These are phyloP conservation scores for Psilocybe cubensis DNA, from an alignment of 768 basidiomycete species.

Conservation along the genomic window DNA sequence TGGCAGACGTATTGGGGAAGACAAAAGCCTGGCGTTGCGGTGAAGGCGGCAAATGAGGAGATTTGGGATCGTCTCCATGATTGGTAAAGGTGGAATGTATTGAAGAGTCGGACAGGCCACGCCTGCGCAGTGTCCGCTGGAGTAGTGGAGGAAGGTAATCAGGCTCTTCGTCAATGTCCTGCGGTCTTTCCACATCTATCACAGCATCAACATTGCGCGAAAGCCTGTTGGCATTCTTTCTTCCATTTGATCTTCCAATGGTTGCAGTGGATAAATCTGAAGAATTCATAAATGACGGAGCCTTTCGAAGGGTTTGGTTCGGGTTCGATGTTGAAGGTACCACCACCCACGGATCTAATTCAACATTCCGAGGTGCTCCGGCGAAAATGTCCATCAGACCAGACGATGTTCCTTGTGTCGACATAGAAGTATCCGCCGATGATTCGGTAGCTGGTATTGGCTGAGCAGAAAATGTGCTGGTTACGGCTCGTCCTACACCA, in stretches of 20 bases:
- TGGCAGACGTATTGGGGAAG: conserved; percentile 10
- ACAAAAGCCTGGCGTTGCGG: conserved; percentile 12
- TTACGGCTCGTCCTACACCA: conserved; percentile 46
- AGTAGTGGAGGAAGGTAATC: conserved; percentile 56
- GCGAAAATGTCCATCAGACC: conserved; percentile 90
- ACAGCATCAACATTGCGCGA: conserved; percentile 81
- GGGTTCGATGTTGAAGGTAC: conserved; percentile 43
- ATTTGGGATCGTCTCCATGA: conserved; percentile 44
- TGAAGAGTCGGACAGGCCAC: conserved; percentile 91
- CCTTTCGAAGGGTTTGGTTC: conserved; percentile 27
- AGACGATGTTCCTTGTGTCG: conserved; percentile 15
- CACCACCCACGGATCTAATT: conserved; percentile 75
- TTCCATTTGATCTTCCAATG: conserved; percentile 26
- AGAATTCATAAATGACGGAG: conserved; percentile 31
- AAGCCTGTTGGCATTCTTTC: conserved; percentile 33
- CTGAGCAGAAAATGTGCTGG: conserved; percentile 37
- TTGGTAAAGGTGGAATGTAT: conserved; percentile 84
- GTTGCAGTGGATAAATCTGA: conserved; percentile 21
- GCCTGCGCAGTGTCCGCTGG: conserved; percentile 68
- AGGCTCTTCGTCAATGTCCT: conserved; percentile 36
- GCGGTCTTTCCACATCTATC: conserved; percentile 54
- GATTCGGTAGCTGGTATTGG: conserved; percentile 10
- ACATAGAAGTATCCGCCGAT: conserved; percentile 7
- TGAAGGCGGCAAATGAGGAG: conserved; percentile 18
- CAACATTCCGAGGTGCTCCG: conserved; percentile 66